phyloP scores from a whole-genome alignment of 192 early-diverging fungal species.

The Coemansia sp. region DNA sequence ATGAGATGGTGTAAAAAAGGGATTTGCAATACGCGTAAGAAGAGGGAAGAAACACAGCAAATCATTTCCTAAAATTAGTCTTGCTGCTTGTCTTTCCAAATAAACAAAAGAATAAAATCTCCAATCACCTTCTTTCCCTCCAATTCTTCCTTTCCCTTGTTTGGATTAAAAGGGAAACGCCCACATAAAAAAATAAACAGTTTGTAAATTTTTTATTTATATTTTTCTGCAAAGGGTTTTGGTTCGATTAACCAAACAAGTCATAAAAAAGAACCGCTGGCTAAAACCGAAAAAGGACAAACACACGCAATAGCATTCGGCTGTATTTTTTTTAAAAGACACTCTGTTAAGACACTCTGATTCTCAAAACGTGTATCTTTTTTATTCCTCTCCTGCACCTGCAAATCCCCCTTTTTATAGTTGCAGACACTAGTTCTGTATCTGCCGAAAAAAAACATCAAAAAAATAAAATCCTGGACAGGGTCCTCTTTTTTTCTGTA shows the following conservation, averaged over 20 bases:
- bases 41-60: constrained; percentile 4
- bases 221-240: no score
- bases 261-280: background rate
- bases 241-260: no score
- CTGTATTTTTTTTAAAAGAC: no score
- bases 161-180: background rate
- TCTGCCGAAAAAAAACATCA: background rate
- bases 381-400: background rate
- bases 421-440: background rate
- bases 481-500: constrained; percentile 18
- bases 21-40: background rate
- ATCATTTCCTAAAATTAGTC: constrained; percentile 6
- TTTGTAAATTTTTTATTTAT: background rate
- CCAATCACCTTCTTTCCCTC: constrained; percentile 12
- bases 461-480: background rate
- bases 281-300: background rate
- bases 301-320: constrained; percentile 1
- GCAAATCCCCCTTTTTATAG: background rate
- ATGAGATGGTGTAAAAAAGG: no score
- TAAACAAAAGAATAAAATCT: background rate
- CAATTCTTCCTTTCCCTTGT: constrained; percentile 10
- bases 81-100: background rate
- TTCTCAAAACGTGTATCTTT: background rate
- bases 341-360: no score
- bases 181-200: no score